Percentiles rank a stretch among this genome's conserved stretches.
Conservation (phyloP, 768 basidiomycete genomes). For the Tulasnella sp. region DNA sequence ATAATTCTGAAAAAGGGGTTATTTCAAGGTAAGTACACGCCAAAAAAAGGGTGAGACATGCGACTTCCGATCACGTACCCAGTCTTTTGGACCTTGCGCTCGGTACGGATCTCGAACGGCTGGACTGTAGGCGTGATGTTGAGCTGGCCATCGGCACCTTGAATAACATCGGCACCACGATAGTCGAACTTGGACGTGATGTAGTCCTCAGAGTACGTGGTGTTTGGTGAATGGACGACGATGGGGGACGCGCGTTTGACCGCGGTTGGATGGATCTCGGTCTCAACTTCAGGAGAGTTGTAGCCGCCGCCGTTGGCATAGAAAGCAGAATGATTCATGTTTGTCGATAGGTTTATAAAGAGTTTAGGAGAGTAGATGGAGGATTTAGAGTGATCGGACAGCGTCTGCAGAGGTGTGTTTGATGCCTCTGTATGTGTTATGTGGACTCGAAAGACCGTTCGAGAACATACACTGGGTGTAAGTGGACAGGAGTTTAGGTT, state of each 20-base stretch:
- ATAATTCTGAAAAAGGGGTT: constrained; percentile 50
- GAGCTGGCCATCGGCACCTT: constrained; percentile 59
- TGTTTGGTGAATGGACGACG: constrained; percentile 71
- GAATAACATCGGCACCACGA: constrained; percentile 57
- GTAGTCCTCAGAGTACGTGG: constrained; percentile 65
- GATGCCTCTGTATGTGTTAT: constrained; percentile 78
- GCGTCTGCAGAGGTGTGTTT: constrained; percentile 68
- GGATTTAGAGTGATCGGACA: constrained; percentile 29
- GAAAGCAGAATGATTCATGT: constrained; percentile 37
- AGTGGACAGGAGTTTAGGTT: not conserved
- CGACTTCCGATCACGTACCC: constrained; percentile 49
- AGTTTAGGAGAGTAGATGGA: constrained; percentile 9
- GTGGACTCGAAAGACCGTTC: constrained; percentile 80
- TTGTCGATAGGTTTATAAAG: constrained; percentile 19
- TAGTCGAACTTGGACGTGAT: constrained; percentile 77
- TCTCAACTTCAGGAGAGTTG: constrained; percentile 56
- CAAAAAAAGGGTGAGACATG: constrained; percentile 9
- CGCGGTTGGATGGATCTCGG: constrained; percentile 72
- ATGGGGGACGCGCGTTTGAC: constrained; percentile 65
- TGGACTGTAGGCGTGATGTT: constrained; percentile 67
- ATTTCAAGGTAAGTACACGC: not conserved
- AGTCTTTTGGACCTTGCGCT: constrained; percentile 74
- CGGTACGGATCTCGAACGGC: constrained; percentile 84
- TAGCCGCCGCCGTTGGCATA: constrained; percentile 47
- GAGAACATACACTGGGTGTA: constrained; percentile 69